These are phyloP conservation scores for Hypericum perforatum DNA, from an alignment of 345 rosid species.

Conservation along the genomic window DNA sequence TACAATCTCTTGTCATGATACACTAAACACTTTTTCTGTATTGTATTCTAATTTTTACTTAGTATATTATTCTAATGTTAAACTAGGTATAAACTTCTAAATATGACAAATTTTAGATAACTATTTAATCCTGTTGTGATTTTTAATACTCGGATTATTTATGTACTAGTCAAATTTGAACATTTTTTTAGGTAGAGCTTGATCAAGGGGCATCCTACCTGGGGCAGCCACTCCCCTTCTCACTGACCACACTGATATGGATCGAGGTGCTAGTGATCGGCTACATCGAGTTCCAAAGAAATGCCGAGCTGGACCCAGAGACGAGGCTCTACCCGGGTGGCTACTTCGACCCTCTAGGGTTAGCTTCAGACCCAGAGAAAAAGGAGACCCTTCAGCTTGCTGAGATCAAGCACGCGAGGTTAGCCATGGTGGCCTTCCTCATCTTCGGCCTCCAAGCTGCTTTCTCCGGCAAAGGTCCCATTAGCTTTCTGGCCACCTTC, in stretches of 20 bases:
- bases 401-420: constrained; percentile 75
- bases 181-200: too few relatives aligned
- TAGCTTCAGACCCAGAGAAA: constrained; percentile 70
- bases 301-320: constrained; percentile 69
- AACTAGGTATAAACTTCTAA: too few relatives aligned
- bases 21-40: too few relatives aligned
- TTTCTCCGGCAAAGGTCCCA: constrained; percentile 66
- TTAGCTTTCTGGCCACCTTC: constrained; percentile 68
- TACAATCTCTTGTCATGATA: too few relatives aligned
- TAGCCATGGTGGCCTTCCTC: constrained; percentile 85
- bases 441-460: constrained; percentile 72
- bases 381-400: constrained; percentile 55
- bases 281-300: constrained; percentile 55
- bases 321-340: constrained; percentile 72
- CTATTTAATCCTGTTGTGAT: too few relatives aligned
- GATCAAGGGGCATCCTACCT: constrained; percentile 1
- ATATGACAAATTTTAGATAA: too few relatives aligned
- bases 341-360: constrained; percentile 72
- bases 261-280: constrained; percentile 33
- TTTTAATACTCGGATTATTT: too few relatives aligned
- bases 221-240: background rate
- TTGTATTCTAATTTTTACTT: too few relatives aligned
- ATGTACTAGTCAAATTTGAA: too few relatives aligned
- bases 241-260: background rate
- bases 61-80: too few relatives aligned